Percentiles rank a stretch among this genome's conserved stretches.
Evolutionary conservation across 768 basidiomycete species (phyloP).

Genomic region (Termitomyces sp.): DNA sequence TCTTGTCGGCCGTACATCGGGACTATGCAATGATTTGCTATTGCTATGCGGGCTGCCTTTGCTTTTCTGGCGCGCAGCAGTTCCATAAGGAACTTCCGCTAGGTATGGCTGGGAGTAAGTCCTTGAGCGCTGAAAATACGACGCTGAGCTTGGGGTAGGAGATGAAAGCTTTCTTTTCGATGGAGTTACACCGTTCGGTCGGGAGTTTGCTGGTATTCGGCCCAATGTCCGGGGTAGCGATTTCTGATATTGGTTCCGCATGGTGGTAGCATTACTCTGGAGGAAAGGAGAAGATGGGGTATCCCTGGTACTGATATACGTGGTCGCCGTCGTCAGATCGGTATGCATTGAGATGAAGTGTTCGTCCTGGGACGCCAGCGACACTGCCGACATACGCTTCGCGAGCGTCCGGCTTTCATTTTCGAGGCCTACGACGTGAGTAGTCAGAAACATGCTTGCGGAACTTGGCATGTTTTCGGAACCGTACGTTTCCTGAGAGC

Average conservation of each 20-base stretch:
- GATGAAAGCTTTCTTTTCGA: conserved; percentile 24
- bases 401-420: conserved; percentile 74
- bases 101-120: conserved; percentile 61
- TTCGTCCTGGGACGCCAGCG: conserved; percentile 53
- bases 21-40: conserved; percentile 40
- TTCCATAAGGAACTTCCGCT: conserved; percentile 29
- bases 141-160: conserved; percentile 1
- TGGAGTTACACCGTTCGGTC: conserved; percentile 24
- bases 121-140: conserved; percentile 44
- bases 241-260: conserved; percentile 10
- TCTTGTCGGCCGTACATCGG: conserved; percentile 42
- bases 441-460: conserved; percentile 8
- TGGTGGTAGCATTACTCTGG: conserved; percentile 17
- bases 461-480: neutral
- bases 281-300: conserved; percentile 14
- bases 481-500: conserved; percentile 70
- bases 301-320: conserved; percentile 1
- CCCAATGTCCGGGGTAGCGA: conserved; percentile 12
- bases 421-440: conserved; percentile 54
- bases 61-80: conserved; percentile 22
- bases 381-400: conserved; percentile 71
- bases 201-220: conserved; percentile 17
- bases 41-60: conserved; percentile 21
- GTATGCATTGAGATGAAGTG: conserved; percentile 13
- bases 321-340: conserved; percentile 4